phyloP scores from a whole-genome alignment of 352 stramenopile genomes.

The Globisporangium alternatum region DNA sequence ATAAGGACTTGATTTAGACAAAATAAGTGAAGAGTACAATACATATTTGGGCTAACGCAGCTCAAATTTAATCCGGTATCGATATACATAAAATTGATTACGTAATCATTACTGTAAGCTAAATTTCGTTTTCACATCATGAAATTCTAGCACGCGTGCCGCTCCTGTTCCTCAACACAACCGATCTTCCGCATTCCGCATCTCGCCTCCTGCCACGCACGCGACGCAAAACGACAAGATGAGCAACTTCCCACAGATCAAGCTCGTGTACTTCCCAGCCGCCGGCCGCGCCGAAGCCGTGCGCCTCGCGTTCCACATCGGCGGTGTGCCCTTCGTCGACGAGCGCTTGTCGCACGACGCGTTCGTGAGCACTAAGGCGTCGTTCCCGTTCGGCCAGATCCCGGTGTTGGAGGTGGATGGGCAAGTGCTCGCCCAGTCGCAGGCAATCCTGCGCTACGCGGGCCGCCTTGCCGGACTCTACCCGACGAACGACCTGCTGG shows the following conservation, averaged over 20 bases:
- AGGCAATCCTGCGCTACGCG: conserved; percentile 58
- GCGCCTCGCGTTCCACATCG: conserved; percentile 54
- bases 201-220: neutral
- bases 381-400: conserved; percentile 45
- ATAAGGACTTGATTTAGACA: too few species aligned
- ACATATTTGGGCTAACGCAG: too few species aligned
- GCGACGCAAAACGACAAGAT: conserved; percentile 16
- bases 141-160: too few species aligned
- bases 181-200: neutral
- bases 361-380: conserved; percentile 35
- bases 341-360: conserved; percentile 32
- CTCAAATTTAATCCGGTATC: too few species aligned
- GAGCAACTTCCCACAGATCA: conserved; percentile 33
- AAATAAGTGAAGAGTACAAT: too few species aligned
- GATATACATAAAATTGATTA: too few species aligned
- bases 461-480: conserved; percentile 53
- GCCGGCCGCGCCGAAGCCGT: conserved; percentile 36
- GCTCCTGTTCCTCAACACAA: neutral
- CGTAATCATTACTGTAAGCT: too few species aligned
- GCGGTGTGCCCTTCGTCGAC: conserved; percentile 56
- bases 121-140: too few species aligned
- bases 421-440: conserved; percentile 37
- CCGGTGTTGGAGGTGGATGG: conserved; percentile 45
- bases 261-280: conserved; percentile 58
- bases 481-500: conserved; percentile 30